Evolutionary conservation across 2,329 filamentous ascomycete species (phyloP).

Genomic region (Phialocephala sp.): DNA sequence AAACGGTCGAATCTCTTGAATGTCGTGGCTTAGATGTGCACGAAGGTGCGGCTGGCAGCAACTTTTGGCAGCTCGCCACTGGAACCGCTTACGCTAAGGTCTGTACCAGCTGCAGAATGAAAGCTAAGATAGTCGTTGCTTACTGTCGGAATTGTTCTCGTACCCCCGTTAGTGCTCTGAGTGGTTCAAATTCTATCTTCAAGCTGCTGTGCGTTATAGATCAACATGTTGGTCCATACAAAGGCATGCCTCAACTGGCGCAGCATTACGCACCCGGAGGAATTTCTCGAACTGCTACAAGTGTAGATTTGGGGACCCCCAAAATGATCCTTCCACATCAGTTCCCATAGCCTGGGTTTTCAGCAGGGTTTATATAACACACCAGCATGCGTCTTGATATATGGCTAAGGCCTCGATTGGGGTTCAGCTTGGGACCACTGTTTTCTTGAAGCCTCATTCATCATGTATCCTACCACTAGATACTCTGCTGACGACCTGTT

Average conservation of each 20-base stretch:
- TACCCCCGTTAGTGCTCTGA: neutral
- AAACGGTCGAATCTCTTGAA: neutral
- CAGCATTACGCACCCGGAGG: neutral
- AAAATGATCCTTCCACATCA: neutral
- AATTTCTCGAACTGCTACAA: constrained; percentile 1
- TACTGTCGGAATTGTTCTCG: neutral
- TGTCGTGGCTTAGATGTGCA: constrained; percentile 7
- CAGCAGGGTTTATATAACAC: neutral
- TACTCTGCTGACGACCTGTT: neutral
- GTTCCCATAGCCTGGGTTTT: neutral
- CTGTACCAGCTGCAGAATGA: neutral
- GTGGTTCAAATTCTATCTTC: neutral
- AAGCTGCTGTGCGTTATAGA: neutral
- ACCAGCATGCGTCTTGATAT: constrained; percentile 9
- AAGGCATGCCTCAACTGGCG: neutral
- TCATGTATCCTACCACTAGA: neutral
- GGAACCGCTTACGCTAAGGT: neutral
- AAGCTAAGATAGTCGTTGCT: neutral
- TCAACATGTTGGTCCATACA: neutral
- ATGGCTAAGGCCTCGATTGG: constrained; percentile 8
- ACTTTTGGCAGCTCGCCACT: neutral
- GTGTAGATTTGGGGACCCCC: neutral
- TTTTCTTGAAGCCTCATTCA: constrained; percentile 1
- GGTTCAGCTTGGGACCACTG: neutral
- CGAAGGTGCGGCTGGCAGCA: neutral